Percentiles rank a stretch among this genome's conserved stretches.
phyloP scores from a whole-genome alignment of 2,329 filamentous ascomycete species.

The Decorospora gaudefroyi region DNA sequence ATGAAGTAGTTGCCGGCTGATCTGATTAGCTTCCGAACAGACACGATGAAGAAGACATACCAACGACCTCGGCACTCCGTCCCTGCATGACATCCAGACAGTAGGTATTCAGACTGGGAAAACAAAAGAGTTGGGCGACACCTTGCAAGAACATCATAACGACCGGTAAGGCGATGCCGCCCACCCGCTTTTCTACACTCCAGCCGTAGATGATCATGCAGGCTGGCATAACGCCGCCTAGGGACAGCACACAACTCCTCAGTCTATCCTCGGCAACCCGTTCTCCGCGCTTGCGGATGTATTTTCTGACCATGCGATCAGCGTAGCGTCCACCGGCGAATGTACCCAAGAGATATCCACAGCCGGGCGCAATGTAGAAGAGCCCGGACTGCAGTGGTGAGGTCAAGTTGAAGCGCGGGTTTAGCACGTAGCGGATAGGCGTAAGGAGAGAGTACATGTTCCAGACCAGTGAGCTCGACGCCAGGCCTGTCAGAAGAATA shows the following conservation, averaged over 20 bases:
- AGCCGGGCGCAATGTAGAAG: slow-evolving; percentile 75
- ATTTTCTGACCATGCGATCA: slow-evolving; percentile 67
- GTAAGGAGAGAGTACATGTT: slow-evolving; percentile 75
- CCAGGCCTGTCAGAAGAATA: slow-evolving; percentile 61
- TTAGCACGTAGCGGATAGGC: slow-evolving; percentile 72
- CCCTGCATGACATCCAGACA: slow-evolving; percentile 80
- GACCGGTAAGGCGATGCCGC: slow-evolving; percentile 66
- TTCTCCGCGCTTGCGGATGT: slow-evolving; percentile 63
- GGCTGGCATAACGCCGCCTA: slow-evolving; percentile 62
- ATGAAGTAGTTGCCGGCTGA: slow-evolving; percentile 76
- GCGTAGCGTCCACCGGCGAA: slow-evolving; percentile 74
- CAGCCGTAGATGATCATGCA: slow-evolving; percentile 73
- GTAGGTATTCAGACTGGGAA: slow-evolving; percentile 77
- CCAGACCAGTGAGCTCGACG: slow-evolving; percentile 69
- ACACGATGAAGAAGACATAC: slow-evolving; percentile 24
- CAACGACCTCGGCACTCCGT: slow-evolving; percentile 70
- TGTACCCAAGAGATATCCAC: slow-evolving; percentile 70
- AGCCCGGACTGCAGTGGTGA: slow-evolving; percentile 69
- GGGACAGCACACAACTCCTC: slow-evolving; percentile 57
- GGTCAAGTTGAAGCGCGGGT: slow-evolving; percentile 71
- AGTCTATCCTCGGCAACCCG: slow-evolving; percentile 72
- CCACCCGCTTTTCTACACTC: slow-evolving; percentile 60
- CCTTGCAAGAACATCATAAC: slow-evolving; percentile 76
- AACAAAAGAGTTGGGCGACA: slow-evolving; percentile 74
- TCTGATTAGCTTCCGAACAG: background rate